A percentile compares a stretch with the other conserved stretches of the same genome.
Conservation (phyloP, 169 alveolate genomes). For the Plasmodium adleri region DNA sequence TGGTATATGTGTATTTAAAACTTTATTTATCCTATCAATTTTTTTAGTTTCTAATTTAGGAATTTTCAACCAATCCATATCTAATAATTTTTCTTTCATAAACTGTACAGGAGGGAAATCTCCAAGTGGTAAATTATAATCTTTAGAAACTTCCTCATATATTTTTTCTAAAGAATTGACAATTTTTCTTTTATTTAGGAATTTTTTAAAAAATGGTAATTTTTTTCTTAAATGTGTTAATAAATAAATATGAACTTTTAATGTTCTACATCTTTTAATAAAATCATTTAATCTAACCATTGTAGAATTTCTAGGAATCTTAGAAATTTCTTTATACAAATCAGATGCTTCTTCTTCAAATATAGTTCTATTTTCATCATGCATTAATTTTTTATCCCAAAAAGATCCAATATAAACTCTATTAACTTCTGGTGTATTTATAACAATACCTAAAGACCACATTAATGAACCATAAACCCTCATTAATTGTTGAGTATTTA, state of each 20-base stretch:
- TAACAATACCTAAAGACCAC: constrained; percentile 86
- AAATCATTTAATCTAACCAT: constrained; percentile 81
- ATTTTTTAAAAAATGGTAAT: constrained; percentile 70
- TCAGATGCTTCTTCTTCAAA: constrained; percentile 87
- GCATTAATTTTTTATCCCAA: constrained; percentile 84
- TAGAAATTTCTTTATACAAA: constrained; percentile 81
- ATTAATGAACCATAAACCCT: constrained; percentile 89
- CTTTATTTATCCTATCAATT: constrained; percentile 73
- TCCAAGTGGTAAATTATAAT: constrained; percentile 74
- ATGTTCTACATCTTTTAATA: constrained; percentile 83
- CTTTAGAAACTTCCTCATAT: constrained; percentile 72
- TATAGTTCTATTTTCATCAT: constrained; percentile 82
- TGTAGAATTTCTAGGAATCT: constrained; percentile 84
- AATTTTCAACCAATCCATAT: constrained; percentile 71
- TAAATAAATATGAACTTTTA: constrained; percentile 73
- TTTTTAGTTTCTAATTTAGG: constrained; percentile 78
- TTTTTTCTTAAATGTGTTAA: constrained; percentile 68
- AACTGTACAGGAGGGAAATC: constrained; percentile 76
- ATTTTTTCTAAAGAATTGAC: constrained; percentile 46
- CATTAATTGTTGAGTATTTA: constrained; percentile 87
- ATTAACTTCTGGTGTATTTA: constrained; percentile 81
- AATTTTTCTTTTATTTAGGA: constrained; percentile 31
- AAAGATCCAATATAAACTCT: constrained; percentile 86
- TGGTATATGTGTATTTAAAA: constrained; percentile 76
- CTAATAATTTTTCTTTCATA: constrained; percentile 61